These are phyloP conservation scores for Camelina neglecta DNA, from an alignment of 345 rosid species.

Conservation along the genomic window DNA sequence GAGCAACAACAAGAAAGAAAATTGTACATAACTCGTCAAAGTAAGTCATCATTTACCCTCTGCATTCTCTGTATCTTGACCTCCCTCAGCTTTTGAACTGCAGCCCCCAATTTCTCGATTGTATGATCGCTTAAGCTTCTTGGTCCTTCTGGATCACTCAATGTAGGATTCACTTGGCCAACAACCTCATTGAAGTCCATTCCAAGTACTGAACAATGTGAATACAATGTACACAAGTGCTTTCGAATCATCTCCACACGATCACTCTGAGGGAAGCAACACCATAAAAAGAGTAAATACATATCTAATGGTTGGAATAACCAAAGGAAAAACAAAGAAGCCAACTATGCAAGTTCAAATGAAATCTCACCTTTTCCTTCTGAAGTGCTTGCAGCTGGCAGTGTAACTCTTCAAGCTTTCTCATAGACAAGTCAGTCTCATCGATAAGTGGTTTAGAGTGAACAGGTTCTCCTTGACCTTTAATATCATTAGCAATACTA, in stretches of 20 bases:
- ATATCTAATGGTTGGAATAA: not conserved
- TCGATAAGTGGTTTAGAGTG: slow-evolving; percentile 48
- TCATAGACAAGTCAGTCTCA: slow-evolving; percentile 78
- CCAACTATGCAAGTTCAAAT: not conserved
- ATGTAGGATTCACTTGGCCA: slow-evolving; percentile 62
- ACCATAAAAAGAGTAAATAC: not conserved
- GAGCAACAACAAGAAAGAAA: slow-evolving; percentile 11
- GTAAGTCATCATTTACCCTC: slow-evolving; percentile 53
- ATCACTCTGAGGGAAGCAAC: slow-evolving; percentile 56
- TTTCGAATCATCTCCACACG: slow-evolving; percentile 67
- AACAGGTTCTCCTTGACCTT: slow-evolving; percentile 50
- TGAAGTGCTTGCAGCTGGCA: slow-evolving; percentile 66
- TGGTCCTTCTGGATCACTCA: slow-evolving; percentile 58
- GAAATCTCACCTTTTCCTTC: slow-evolving; percentile 66
- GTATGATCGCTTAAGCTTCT: slow-evolving; percentile 63
- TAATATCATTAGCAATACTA: slow-evolving; percentile 61
- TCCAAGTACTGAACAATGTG: slow-evolving; percentile 77
- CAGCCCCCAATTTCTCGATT: slow-evolving; percentile 55
- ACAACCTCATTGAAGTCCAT: slow-evolving; percentile 64
- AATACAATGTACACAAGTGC: slow-evolving; percentile 52
- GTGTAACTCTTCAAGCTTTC: slow-evolving; percentile 80
- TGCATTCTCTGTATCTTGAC: slow-evolving; percentile 90
- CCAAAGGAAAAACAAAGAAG: slow-evolving; percentile 1
- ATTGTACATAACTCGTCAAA: slow-evolving; percentile 1
- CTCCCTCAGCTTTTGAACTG: slow-evolving; percentile 61